These are phyloP conservation scores for Hyaloperonospora arabidopsidis DNA, from an alignment of 352 stramenopile genomes.

Conservation along the genomic window DNA sequence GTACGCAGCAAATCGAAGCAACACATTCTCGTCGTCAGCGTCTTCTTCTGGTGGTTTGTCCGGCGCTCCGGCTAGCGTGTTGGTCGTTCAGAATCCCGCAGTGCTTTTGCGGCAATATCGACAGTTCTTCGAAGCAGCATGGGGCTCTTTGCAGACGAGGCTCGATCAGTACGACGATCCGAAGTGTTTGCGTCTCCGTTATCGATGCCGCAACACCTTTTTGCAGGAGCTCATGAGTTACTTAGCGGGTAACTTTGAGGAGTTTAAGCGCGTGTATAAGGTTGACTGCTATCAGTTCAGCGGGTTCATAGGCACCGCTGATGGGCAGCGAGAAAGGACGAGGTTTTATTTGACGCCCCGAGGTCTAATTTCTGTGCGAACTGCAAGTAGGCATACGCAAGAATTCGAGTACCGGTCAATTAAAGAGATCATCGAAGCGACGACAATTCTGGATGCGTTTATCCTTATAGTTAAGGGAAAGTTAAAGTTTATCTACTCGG, in stretches of 20 bases:
- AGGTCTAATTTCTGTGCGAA: constrained; percentile 51
- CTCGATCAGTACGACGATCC: constrained; percentile 58
- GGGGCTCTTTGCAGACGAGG: constrained; percentile 45
- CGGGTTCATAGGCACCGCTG: constrained; percentile 58
- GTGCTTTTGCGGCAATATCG: constrained; percentile 65
- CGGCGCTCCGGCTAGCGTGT: constrained; percentile 16
- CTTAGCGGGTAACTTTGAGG: constrained; percentile 64
- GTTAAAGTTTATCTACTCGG: constrained; percentile 65
- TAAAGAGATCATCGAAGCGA: constrained; percentile 39
- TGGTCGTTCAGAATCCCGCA: constrained; percentile 64
- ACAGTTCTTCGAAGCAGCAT: constrained; percentile 58
- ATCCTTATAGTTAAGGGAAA: constrained; percentile 54
- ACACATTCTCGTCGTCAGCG: constrained; percentile 34
- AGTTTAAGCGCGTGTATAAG: constrained; percentile 63
- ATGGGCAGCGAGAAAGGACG: constrained; percentile 67
- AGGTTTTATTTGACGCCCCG: constrained; percentile 63
- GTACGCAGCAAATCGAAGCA: constrained; percentile 26
- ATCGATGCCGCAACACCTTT: constrained; percentile 68
- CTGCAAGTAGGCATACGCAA: constrained; percentile 62
- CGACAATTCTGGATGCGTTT: constrained; percentile 47
- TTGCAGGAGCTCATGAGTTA: constrained; percentile 81
- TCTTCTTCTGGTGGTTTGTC: constrained; percentile 33
- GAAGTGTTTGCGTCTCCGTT: constrained; percentile 61
- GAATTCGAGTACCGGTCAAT: constrained; percentile 71
- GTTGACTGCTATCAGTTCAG: constrained; percentile 70